phyloP scores from a whole-genome alignment of 73 alveolate genomes.

The Tetrahymena elliotti region DNA sequence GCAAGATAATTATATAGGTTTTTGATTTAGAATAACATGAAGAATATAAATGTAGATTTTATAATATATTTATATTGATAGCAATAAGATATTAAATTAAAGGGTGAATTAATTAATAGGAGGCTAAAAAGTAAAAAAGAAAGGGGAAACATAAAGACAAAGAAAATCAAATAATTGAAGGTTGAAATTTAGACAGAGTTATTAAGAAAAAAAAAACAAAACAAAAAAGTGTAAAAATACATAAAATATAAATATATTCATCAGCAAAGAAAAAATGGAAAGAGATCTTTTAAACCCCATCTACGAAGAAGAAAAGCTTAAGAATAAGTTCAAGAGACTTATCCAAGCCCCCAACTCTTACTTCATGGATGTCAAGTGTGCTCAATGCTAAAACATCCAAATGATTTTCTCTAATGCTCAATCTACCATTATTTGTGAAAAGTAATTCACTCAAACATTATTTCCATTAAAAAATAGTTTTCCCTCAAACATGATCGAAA shows the following conservation, averaged over 20 bases:
- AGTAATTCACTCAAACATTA: slow-evolving; percentile 5
- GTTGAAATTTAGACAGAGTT: not conserved
- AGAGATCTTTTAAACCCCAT: slow-evolving; percentile 41
- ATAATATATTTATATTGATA: not conserved
- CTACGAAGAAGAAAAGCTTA: slow-evolving; percentile 37
- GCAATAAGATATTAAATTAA: not conserved
- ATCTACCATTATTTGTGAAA: slow-evolving; percentile 4
- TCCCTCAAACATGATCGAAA: not conserved
- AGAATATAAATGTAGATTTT: not conserved
- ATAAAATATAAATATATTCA: not conserved
- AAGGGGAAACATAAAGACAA: not conserved
- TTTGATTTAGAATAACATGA: not conserved
- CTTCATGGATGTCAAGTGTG: slow-evolving; percentile 42
- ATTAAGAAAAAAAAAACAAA: not conserved
- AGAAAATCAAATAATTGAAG: not conserved
- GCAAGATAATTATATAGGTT: not conserved
- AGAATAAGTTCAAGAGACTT: slow-evolving; percentile 38
- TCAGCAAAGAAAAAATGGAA: slow-evolving; percentile 25
- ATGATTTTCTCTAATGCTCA: slow-evolving; percentile 37
- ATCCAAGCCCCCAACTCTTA: slow-evolving; percentile 44
- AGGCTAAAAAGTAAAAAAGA: not conserved
- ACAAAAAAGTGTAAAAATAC: not conserved
- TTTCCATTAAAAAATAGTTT: not conserved
- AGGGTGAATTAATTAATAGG: not conserved
- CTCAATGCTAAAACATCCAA: slow-evolving; percentile 8